phyloP scores from a whole-genome alignment of 1,139 yeast species.

The Eremothecium gossypii region DNA sequence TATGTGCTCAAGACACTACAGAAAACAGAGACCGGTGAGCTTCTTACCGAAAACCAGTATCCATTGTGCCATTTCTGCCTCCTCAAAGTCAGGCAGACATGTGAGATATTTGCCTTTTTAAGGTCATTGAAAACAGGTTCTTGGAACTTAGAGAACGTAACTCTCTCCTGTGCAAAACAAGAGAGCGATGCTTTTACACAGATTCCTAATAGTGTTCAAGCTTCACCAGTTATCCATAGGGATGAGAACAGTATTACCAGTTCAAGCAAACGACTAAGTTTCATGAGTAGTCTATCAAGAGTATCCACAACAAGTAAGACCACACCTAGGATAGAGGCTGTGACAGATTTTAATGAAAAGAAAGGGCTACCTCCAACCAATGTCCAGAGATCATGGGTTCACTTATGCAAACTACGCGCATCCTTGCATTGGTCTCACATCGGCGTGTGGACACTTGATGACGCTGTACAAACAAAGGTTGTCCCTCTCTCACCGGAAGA shows the following conservation, averaged over 20 bases:
- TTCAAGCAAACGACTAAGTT: slow-evolving; percentile 18
- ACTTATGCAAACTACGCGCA: slow-evolving; percentile 45
- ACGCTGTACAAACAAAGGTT: slow-evolving; percentile 27
- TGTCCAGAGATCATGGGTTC: slow-evolving; percentile 46
- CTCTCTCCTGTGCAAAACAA: slow-evolving; percentile 14
- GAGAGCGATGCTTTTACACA: slow-evolving; percentile 13
- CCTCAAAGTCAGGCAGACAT: slow-evolving; percentile 63
- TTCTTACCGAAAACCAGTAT: slow-evolving; percentile 35
- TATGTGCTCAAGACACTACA: slow-evolving; percentile 47
- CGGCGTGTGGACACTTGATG: slow-evolving; percentile 43
- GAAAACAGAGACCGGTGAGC: slow-evolving; percentile 23
- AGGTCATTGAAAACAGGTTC: slow-evolving; percentile 49
- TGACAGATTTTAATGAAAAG: slow-evolving; percentile 11
- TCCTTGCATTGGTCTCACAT: slow-evolving; percentile 77
- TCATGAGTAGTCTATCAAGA: slow-evolving; percentile 19
- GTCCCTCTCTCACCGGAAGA: slow-evolving; percentile 26
- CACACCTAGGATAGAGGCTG: slow-evolving; percentile 11
- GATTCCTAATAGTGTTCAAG: slow-evolving; percentile 6
- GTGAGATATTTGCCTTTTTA: slow-evolving; percentile 70
- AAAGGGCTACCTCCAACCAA: slow-evolving; percentile 25
- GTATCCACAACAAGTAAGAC: slow-evolving; percentile 6
- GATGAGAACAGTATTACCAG: slow-evolving; percentile 10
- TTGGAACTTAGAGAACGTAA: slow-evolving; percentile 40
- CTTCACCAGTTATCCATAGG: slow-evolving; percentile 5
- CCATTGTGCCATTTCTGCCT: slow-evolving; percentile 85